phyloP scores from a whole-genome alignment of 2,329 filamentous ascomycete genomes.

The Talaromyces islandicus region DNA sequence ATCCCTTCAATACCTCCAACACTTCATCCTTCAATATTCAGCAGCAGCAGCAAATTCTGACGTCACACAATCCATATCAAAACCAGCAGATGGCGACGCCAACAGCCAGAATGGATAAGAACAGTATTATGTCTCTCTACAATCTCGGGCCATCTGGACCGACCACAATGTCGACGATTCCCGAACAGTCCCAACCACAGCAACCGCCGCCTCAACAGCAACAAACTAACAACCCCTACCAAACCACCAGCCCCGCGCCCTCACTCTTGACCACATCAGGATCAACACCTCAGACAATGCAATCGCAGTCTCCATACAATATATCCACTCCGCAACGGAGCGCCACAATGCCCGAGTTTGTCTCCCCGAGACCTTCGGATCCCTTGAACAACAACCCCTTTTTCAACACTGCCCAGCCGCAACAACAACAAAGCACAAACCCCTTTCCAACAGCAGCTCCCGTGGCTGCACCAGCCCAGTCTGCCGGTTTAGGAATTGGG shows the following conservation, averaged over 20 bases:
- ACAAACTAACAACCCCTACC: constrained; percentile 14
- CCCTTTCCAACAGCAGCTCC: constrained; percentile 16
- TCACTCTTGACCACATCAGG: constrained; percentile 15
- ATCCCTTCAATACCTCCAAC: constrained; percentile 28
- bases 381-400: not conserved
- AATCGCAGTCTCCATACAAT: constrained; percentile 12
- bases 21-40: constrained; percentile 19
- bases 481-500: constrained; percentile 13
- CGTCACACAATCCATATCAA: constrained; percentile 9
- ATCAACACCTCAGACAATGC: constrained; percentile 18
- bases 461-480: constrained; percentile 10
- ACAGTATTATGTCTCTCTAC: constrained; percentile 42
- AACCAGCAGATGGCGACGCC: constrained; percentile 28
- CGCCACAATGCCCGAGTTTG: constrained; percentile 21
- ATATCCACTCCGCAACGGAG: constrained; percentile 20
- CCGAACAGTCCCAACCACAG: constrained; percentile 23
- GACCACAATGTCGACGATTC: constrained; percentile 21
- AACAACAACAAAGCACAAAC: constrained; percentile 4
- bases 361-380: not conserved
- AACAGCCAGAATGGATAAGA: constrained; percentile 41
- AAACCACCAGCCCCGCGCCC: constrained; percentile 17
- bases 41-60: constrained; percentile 17
- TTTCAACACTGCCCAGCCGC: constrained; percentile 1
- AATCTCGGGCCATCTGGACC: constrained; percentile 34
- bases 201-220: constrained; percentile 16